Evolutionary conservation across 345 rosid species (phyloP).

Genomic region (Euphorbia tirucalli): DNA sequence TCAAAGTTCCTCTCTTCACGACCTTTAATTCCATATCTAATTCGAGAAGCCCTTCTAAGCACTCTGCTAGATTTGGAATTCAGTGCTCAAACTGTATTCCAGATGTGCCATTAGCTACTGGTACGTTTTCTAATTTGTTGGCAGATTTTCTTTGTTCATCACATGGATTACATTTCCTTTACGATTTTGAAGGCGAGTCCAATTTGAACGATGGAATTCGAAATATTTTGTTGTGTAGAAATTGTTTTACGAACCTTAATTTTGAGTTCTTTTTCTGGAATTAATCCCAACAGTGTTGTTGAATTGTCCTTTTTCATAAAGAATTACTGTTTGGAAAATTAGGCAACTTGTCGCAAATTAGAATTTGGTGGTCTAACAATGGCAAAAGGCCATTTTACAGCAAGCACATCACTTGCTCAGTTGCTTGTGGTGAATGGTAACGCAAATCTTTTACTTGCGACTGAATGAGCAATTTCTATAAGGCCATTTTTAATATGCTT

Average conservation of each 20-base stretch:
- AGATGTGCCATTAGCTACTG: slow-evolving; percentile 20
- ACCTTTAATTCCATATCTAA: slow-evolving; percentile 11
- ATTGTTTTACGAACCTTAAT: not conserved
- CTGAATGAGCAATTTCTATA: not conserved
- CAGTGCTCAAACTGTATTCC: slow-evolving; percentile 33
- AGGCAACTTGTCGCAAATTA: not conserved
- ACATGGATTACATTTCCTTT: not conserved
- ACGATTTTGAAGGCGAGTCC: not conserved
- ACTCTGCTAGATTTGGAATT: slow-evolving; percentile 5
- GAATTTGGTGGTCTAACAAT: no score
- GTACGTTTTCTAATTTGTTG: slow-evolving; percentile 10
- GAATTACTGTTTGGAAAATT: not conserved
- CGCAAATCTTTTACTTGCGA: not conserved
- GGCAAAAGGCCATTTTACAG: no score
- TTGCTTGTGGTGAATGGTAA: no score
- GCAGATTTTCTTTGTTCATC: not conserved
- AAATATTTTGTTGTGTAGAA: not conserved
- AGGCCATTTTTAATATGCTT: not conserved
- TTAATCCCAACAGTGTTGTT: no score
- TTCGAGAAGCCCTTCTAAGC: slow-evolving; percentile 16
- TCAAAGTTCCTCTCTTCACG: slow-evolving; percentile 19
- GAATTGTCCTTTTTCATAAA: not conserved
- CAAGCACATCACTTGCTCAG: no score
- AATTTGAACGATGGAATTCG: not conserved
- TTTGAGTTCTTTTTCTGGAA: not conserved